Conservation (phyloP, 352 stramenopile genomes). For the Globisporangium irregulare region DNA sequence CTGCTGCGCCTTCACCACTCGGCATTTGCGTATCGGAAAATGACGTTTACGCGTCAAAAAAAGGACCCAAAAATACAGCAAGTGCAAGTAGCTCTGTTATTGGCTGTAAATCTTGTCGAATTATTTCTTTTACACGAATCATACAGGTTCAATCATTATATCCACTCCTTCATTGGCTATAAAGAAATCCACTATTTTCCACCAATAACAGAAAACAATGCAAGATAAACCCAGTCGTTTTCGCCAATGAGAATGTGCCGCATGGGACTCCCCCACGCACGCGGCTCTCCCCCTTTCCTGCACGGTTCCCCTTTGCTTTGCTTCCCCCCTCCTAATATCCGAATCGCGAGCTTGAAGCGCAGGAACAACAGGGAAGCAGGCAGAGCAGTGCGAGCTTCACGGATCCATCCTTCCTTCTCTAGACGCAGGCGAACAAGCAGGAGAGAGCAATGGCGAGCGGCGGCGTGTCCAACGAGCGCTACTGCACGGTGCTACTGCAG, state of each 20-base stretch:
- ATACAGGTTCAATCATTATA: background rate
- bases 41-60: slow-evolving; percentile 10
- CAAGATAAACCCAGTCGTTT: slow-evolving; percentile 1
- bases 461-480: slow-evolving; percentile 83
- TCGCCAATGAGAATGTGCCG: background rate
- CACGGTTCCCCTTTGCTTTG: background rate
- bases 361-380: background rate
- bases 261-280: slow-evolving; percentile 1
- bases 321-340: slow-evolving; percentile 4
- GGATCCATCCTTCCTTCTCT: background rate
- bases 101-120: background rate
- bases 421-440: background rate
- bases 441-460: slow-evolving; percentile 22
- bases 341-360: slow-evolving; percentile 14
- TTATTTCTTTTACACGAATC: background rate
- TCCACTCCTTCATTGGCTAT: background rate
- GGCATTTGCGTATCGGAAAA: slow-evolving; percentile 12
- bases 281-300: background rate
- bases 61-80: background rate
- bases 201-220: background rate
- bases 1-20: background rate
- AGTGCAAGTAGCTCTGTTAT: background rate
- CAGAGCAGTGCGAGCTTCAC: background rate
- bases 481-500: slow-evolving; percentile 83
- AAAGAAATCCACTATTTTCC: background rate